Evolutionary conservation across 2,329 filamentous ascomycete species (phyloP).

Genomic region (Fulvia fulva): DNA sequence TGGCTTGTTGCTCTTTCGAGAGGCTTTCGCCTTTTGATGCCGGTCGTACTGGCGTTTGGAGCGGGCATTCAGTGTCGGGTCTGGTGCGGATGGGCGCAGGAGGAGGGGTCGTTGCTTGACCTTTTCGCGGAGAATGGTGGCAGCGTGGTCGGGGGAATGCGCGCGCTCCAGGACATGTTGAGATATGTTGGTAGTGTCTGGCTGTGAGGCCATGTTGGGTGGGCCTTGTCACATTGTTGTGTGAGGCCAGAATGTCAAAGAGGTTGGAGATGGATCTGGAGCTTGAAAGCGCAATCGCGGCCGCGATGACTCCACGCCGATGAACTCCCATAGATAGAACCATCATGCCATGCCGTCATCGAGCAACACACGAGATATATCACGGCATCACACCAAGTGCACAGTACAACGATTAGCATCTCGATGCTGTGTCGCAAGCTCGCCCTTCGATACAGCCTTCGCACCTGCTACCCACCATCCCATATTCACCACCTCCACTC

Average conservation of each 20-base stretch:
- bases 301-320: neutral
- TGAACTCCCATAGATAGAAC: neutral
- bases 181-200: constrained; percentile 29
- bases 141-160: constrained; percentile 68
- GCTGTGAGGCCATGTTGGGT: constrained; percentile 26
- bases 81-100: constrained; percentile 72
- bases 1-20: constrained; percentile 48
- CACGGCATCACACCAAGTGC: neutral
- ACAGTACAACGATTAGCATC: neutral
- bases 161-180: constrained; percentile 69
- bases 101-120: constrained; percentile 77
- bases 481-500: neutral
- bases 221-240: constrained; percentile 7
- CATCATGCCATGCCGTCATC: neutral
- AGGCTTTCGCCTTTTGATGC: constrained; percentile 30
- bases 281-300: neutral
- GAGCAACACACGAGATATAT: neutral
- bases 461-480: neutral
- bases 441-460: neutral
- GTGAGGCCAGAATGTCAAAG: neutral
- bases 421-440: neutral
- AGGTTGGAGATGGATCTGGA: neutral
- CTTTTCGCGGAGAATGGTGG: constrained; percentile 73
- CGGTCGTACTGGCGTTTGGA: constrained; percentile 38
- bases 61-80: constrained; percentile 51